Base-by-base conservation (phyloP, 495 filamentous ascomycete genomes). In the Penicillium coffeae region DNA sequence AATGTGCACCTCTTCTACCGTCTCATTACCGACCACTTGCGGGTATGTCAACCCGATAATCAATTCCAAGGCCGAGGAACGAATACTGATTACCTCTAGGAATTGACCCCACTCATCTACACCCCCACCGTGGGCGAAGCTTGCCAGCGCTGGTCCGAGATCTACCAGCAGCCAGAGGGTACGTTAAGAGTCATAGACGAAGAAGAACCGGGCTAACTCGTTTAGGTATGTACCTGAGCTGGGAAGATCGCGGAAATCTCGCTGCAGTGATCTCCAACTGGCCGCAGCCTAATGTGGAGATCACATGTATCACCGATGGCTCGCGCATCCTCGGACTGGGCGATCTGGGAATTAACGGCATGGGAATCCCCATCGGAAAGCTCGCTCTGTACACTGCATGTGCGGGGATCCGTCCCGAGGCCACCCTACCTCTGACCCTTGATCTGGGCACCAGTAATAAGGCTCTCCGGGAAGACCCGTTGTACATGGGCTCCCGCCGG, bases 351-450 rank as follows among this genome's bases (percentile, higher is more conserved):
- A 85, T 98, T 48, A 95, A 96, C 66, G 93, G 93, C 50, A 95
- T 98, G 80, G 93, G 93, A 47, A 98, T 98, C 70, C 90, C 93
- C 51, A 91, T 98, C 58, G 89, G 93, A 50, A 96, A 98, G 71
- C 73, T 97, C 48, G 83, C 90, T 39, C 77, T 97, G 42, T 98
- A 98, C 74, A 93, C 87, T 33, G 89, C 85, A n/a, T 95, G 93
- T 57, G 93, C 93, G 43, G 92, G 93, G 64, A 97, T 98, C 70
- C 83, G 91, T 65, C 93, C 93, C 38, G 83, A 90, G 50, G 85
- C 85, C 64, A 96, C 92, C 13, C 83, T 98, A 21, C 93, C 93
- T 47, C 82, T 98, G 64, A 92, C 88, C 16, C 74, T 97, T 32
- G 93, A 98, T 62, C 78, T 90, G 61, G 93, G 93, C 36, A 98